Conservation (phyloP, 1,139 yeast species). For the Oligophagozyma castellii region DNA sequence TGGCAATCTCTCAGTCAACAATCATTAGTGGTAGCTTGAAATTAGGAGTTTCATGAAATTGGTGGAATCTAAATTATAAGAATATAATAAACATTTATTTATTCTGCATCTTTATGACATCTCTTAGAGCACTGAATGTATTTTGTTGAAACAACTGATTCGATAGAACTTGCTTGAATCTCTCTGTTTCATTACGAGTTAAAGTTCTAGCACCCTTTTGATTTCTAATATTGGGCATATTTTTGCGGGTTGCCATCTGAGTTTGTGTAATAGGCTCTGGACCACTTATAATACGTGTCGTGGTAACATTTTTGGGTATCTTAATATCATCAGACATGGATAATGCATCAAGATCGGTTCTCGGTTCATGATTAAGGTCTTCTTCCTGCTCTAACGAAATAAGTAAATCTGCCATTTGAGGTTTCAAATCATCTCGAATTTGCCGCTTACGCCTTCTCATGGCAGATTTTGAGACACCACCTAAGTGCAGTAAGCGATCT, state of each 20-base stretch:
- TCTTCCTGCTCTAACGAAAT: conserved; percentile 33
- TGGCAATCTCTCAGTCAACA: too few relatives aligned
- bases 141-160: conserved; percentile 37
- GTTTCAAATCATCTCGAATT: conserved; percentile 46
- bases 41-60: too few relatives aligned
- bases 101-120: conserved; percentile 25
- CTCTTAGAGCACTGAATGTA: conserved; percentile 48
- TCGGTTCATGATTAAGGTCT: conserved; percentile 2
- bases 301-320: conserved; percentile 2
- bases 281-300: conserved; percentile 11
- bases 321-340: conserved; percentile 1
- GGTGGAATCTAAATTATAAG: background rate
- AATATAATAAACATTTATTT: conserved; percentile 19
- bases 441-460: conserved; percentile 53
- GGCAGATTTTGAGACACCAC: conserved; percentile 48
- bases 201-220: conserved; percentile 43
- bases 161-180: conserved; percentile 42
- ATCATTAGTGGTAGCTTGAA: too few relatives aligned
- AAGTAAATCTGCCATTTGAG: conserved; percentile 51
- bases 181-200: conserved; percentile 38
- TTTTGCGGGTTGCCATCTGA: conserved; percentile 25
- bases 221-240: conserved; percentile 48
- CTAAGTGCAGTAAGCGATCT: conserved; percentile 10
- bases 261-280: conserved; percentile 11
- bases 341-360: conserved; percentile 5